Evolutionary conservation across 1,284 basidiomycete genomes (phyloP).

Genomic region (Athelia sp.): DNA sequence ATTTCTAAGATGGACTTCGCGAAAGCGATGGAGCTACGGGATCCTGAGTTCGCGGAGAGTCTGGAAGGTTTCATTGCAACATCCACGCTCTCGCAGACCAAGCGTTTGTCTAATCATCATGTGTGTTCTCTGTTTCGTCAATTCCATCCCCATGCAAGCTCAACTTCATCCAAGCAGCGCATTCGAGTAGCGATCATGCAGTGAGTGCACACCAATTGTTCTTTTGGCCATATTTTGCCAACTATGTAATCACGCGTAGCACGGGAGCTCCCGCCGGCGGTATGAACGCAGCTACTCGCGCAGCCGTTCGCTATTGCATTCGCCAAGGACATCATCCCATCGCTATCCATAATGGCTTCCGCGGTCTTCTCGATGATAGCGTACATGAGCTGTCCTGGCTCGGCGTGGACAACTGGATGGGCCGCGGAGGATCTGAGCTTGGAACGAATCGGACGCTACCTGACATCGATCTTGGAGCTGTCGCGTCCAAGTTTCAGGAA

Average conservation of each 20-base stretch:
- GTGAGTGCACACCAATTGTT: slow-evolving; percentile 40
- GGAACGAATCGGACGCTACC: slow-evolving; percentile 93
- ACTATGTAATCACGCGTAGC: slow-evolving; percentile 32
- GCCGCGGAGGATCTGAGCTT: slow-evolving; percentile 96
- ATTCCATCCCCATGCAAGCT: slow-evolving; percentile 5
- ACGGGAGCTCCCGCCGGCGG: slow-evolving; percentile 97
- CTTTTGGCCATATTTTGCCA: slow-evolving; percentile 1
- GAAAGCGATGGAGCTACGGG: slow-evolving; percentile 84
- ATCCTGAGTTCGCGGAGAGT: slow-evolving; percentile 88
- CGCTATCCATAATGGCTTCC: slow-evolving; percentile 94
- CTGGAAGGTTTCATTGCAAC: slow-evolving; percentile 80
- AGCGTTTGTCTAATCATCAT: slow-evolving; percentile 59
- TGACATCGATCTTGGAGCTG: slow-evolving; percentile 77
- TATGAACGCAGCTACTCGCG: slow-evolving; percentile 97
- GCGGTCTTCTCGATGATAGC: slow-evolving; percentile 87
- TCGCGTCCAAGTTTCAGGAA: slow-evolving; percentile 89
- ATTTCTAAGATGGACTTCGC: slow-evolving; percentile 84
- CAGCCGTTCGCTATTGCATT: slow-evolving; percentile 93
- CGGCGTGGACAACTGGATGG: slow-evolving; percentile 94
- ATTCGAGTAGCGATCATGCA: slow-evolving; percentile 92
- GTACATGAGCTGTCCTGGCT: slow-evolving; percentile 91
- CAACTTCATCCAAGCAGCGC: slow-evolving; percentile 25
- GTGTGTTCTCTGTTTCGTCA: slow-evolving; percentile 29
- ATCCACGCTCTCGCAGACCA: slow-evolving; percentile 58
- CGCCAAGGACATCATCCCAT: slow-evolving; percentile 89